Evolutionary conservation across 345 rosid species (phyloP).

Genomic region (Boechera retrofracta): DNA sequence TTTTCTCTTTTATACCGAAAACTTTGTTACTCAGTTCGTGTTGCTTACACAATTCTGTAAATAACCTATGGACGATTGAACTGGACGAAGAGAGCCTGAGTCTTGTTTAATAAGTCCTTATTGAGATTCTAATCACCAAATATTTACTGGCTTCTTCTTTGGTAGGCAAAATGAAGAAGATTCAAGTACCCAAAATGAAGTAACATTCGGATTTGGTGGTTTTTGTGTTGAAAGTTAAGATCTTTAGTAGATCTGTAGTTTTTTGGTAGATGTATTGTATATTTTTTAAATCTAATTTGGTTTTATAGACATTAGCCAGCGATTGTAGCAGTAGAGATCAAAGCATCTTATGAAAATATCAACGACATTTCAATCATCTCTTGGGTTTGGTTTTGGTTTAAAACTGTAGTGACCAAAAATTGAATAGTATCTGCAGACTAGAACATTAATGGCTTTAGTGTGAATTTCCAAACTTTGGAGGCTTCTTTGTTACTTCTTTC

Average conservation of each 20-base stretch:
- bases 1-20: neutral
- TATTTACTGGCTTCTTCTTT: neutral
- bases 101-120: neutral
- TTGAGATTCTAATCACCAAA: neutral
- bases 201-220: neutral
- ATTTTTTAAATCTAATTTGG: neutral
- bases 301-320: neutral
- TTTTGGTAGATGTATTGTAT: neutral
- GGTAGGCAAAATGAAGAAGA: neutral
- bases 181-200: neutral
- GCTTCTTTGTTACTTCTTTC: neutral
- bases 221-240: slow-evolving; percentile 12
- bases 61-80: neutral
- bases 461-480: neutral
- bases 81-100: neutral
- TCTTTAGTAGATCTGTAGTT: neutral
- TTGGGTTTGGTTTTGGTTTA: neutral
- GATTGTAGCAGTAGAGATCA: neutral
- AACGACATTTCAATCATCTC: too few relatives aligned
- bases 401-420: neutral
- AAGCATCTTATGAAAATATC: neutral
- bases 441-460: neutral
- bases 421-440: neutral
- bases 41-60: neutral
- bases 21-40: neutral